These are phyloP conservation scores for Hericium alpestre DNA, from an alignment of 768 basidiomycete genomes.

Conservation along the genomic window DNA sequence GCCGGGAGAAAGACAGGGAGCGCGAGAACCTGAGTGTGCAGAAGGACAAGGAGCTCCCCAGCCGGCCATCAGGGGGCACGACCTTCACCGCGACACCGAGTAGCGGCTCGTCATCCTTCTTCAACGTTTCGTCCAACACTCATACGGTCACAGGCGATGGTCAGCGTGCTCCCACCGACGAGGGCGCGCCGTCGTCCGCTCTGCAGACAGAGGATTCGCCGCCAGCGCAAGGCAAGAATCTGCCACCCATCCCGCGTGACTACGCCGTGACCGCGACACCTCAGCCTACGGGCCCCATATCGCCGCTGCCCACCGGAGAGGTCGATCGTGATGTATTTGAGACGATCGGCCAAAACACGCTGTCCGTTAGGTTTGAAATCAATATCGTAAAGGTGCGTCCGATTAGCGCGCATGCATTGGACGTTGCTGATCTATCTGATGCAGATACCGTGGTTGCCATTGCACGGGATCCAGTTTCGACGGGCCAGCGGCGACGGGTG, in stretches of 20 bases:
- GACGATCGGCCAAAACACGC: constrained; percentile 58
- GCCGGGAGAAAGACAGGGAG: constrained; percentile 35
- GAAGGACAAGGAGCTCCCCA: constrained; percentile 31
- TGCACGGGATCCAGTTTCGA: constrained; percentile 94
- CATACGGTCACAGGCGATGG: constrained; percentile 29
- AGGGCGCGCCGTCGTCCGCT: constrained; percentile 8
- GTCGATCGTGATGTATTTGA: constrained; percentile 64
- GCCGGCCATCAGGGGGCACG: constrained; percentile 33
- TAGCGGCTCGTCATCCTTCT: constrained; percentile 76
- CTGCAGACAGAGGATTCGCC: constrained; percentile 26
- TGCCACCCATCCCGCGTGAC: constrained; percentile 78
- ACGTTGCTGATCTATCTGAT: background rate
- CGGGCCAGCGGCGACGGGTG: constrained; percentile 84
- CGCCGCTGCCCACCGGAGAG: constrained; percentile 55
- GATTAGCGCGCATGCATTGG: background rate
- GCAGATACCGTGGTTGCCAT: constrained; percentile 84
- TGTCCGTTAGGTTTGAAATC: constrained; percentile 93
- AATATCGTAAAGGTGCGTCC: constrained; percentile 85
- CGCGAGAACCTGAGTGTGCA: constrained; percentile 15
- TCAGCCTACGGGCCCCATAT: constrained; percentile 15
- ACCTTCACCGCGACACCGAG: constrained; percentile 57
- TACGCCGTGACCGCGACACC: constrained; percentile 30
- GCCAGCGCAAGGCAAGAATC: constrained; percentile 48
- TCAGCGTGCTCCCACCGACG: constrained; percentile 16
- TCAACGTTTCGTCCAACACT: constrained; percentile 61